Percentiles rank a stretch among this genome's conserved stretches.
phyloP scores from a whole-genome alignment of 768 basidiomycete genomes.

The Antrodiella citrinella region DNA sequence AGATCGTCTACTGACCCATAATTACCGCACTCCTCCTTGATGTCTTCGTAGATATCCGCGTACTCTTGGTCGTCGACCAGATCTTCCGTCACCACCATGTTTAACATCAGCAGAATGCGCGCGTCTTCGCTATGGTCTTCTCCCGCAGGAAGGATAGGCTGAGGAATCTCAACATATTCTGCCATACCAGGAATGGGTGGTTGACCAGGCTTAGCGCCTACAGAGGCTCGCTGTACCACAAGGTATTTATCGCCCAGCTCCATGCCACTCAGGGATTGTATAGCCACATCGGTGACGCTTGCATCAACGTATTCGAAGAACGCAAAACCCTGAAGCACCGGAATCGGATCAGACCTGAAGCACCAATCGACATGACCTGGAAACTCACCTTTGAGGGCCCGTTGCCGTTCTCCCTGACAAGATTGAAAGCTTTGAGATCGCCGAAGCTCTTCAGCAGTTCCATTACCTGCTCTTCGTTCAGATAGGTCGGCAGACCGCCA shows the following conservation, averaged over 20 bases:
- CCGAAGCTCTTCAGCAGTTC: slow-evolving; percentile 96
- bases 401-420: slow-evolving; percentile 90
- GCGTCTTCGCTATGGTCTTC: slow-evolving; percentile 46
- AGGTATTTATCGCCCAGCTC: slow-evolving; percentile 92
- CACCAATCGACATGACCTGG: neutral
- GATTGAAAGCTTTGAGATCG: slow-evolving; percentile 94
- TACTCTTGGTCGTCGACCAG: slow-evolving; percentile 87
- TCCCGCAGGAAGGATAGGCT: slow-evolving; percentile 82
- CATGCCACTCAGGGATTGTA: slow-evolving; percentile 95
- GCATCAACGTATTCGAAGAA: slow-evolving; percentile 98
- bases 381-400: slow-evolving; percentile 72
- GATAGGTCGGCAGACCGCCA: slow-evolving; percentile 89
- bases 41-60: slow-evolving; percentile 88
- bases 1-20: slow-evolving; percentile 81
- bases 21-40: slow-evolving; percentile 81
- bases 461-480: slow-evolving; percentile 98
- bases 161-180: slow-evolving; percentile 75
- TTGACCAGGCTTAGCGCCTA: slow-evolving; percentile 79
- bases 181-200: slow-evolving; percentile 57
- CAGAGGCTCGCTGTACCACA: slow-evolving; percentile 93
- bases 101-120: slow-evolving; percentile 91
- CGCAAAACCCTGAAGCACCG: slow-evolving; percentile 74
- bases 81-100: slow-evolving; percentile 97
- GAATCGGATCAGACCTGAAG: slow-evolving; percentile 1
- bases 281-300: slow-evolving; percentile 87